phyloP scores from a whole-genome alignment of 768 basidiomycete genomes.

The Amanita pseudoporphyria region DNA sequence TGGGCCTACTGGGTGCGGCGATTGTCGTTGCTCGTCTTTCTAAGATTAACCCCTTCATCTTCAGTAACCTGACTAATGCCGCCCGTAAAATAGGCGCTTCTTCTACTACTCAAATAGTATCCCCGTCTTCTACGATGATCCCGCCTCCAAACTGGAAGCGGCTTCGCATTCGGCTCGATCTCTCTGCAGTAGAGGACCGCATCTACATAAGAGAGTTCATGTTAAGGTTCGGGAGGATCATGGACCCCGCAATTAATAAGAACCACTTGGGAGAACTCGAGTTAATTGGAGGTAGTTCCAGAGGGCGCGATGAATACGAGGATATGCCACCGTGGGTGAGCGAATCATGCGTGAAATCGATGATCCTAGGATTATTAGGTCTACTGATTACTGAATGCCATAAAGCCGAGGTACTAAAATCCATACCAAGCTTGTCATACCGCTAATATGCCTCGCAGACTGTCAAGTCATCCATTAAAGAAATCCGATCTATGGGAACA shows the following conservation, averaged over 20 bases:
- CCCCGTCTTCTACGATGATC: slow-evolving; percentile 26
- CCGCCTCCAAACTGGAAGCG: slow-evolving; percentile 46
- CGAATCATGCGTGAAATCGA: slow-evolving; percentile 52
- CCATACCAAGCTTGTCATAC: neutral
- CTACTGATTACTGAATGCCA: slow-evolving; percentile 35
- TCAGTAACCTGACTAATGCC: neutral
- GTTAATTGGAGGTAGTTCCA: slow-evolving; percentile 30
- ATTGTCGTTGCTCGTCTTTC: neutral
- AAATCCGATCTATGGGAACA: slow-evolving; percentile 40
- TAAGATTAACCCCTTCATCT: no score
- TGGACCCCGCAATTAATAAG: slow-evolving; percentile 35
- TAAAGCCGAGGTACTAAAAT: neutral
- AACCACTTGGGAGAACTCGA: slow-evolving; percentile 57
- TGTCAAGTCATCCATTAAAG: slow-evolving; percentile 37
- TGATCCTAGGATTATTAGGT: slow-evolving; percentile 53
- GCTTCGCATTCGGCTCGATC: slow-evolving; percentile 32
- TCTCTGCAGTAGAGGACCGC: slow-evolving; percentile 44
- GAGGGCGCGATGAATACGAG: slow-evolving; percentile 26
- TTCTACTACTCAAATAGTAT: slow-evolving; percentile 3
- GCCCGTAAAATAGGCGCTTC: slow-evolving; percentile 1
- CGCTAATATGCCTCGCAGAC: slow-evolving; percentile 18
- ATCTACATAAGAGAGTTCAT: slow-evolving; percentile 70
- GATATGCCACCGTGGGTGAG: slow-evolving; percentile 49
- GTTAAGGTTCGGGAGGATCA: slow-evolving; percentile 46
- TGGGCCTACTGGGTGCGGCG: slow-evolving; percentile 45